Evolutionary conservation across 2,329 filamentous ascomycete species (phyloP).

Genomic region (Calonectria hongkongensis): DNA sequence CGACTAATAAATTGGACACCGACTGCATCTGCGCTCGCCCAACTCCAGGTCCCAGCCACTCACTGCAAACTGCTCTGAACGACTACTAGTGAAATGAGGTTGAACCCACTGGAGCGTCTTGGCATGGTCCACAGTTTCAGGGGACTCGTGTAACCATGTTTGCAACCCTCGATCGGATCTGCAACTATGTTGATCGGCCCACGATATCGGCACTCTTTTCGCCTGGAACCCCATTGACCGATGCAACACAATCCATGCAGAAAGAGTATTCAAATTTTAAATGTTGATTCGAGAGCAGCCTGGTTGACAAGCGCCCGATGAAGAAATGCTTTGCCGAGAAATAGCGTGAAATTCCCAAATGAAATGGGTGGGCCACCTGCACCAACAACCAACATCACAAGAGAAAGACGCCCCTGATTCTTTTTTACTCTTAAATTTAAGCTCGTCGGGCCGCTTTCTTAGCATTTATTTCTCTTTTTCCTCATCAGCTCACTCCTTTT

Average conservation of each 20-base stretch:
- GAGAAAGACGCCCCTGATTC: not conserved
- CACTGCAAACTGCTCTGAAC: not conserved
- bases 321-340: not conserved
- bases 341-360: not conserved
- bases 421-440: not conserved
- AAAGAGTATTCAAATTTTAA: not conserved
- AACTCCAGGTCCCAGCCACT: not conserved
- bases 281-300: not conserved
- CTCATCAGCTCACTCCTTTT: not conserved
- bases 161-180: not conserved
- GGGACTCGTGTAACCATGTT: not conserved
- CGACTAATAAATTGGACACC: too few relatives aligned
- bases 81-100: not conserved
- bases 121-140: constrained; percentile 1
- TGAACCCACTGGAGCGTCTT: not conserved
- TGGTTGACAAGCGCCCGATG: too few relatives aligned
- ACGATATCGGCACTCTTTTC: not conserved
- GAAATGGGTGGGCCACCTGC: not conserved
- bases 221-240: not conserved
- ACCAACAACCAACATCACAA: constrained; percentile 15
- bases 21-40: too few relatives aligned
- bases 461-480: not conserved
- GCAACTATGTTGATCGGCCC: not conserved
- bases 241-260: not conserved
- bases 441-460: not conserved